Conservation (phyloP, 2,329 filamentous ascomycete species). For the Fusarium chlamydosporum region DNA sequence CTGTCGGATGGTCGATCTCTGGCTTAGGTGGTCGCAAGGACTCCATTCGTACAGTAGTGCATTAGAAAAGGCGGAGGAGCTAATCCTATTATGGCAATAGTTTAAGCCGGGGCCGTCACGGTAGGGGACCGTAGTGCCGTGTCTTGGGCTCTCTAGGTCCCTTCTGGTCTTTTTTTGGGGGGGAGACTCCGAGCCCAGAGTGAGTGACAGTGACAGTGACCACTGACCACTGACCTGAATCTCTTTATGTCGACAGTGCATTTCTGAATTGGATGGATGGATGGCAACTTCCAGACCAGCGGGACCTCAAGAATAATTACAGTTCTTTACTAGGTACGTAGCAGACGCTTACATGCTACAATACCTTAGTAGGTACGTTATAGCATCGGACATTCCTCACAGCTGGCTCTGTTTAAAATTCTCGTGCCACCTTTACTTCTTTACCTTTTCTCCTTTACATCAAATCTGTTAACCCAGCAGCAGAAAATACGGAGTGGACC, state of each 20-base stretch:
- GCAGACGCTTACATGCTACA: neutral
- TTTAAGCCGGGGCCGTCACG: slow-evolving; percentile 36
- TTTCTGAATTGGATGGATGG: slow-evolving; percentile 6
- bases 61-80: slow-evolving; percentile 41
- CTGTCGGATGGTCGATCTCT: slow-evolving; percentile 24
- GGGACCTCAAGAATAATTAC: neutral
- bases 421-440: neutral
- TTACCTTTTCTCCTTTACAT: slow-evolving; percentile 3
- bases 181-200: slow-evolving; percentile 22
- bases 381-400: neutral
- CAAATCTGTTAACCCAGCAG: slow-evolving; percentile 25
- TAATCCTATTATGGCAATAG: slow-evolving; percentile 36
- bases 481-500: slow-evolving; percentile 36
- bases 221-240: slow-evolving; percentile 9
- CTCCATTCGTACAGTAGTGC: slow-evolving; percentile 41
- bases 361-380: neutral
- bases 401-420: neutral
- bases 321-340: neutral
- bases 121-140: slow-evolving; percentile 35
- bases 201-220: slow-evolving; percentile 1
- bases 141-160: slow-evolving; percentile 7
- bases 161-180: neutral
- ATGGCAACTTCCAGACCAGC: neutral
- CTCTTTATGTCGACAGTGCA: slow-evolving; percentile 7
- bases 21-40: slow-evolving; percentile 41